Conservation (phyloP, 352 stramenopile species). For the Phytophthora syringae region DNA sequence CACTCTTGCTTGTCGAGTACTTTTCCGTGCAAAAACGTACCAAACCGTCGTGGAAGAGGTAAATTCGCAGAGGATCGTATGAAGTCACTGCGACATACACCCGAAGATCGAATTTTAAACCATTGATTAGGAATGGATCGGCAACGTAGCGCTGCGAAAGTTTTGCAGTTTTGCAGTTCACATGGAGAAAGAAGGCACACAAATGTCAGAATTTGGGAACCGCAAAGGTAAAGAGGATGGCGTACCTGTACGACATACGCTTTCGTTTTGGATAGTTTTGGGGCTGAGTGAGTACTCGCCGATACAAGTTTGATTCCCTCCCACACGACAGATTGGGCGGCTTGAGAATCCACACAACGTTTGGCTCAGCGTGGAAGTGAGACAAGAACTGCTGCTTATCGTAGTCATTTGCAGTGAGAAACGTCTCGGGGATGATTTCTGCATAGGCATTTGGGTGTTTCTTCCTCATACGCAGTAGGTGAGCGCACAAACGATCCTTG, state of each 20-base stretch:
- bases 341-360: conserved; percentile 82
- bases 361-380: conserved; percentile 50
- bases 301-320: conserved; percentile 76
- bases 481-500: conserved; percentile 72
- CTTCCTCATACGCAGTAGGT: conserved; percentile 71
- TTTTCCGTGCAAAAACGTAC: conserved; percentile 89
- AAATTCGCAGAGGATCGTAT: conserved; percentile 85
- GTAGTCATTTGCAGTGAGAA: conserved; percentile 73
- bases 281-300: conserved; percentile 38
- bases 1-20: conserved; percentile 68
- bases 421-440: conserved; percentile 76
- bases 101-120: conserved; percentile 92
- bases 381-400: conserved; percentile 68
- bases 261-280: conserved; percentile 77
- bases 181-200: neutral
- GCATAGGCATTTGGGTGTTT: conserved; percentile 56
- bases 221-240: conserved; percentile 21
- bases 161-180: neutral
- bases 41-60: conserved; percentile 88
- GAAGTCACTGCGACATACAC: conserved; percentile 92
- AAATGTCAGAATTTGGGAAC: neutral
- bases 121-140: conserved; percentile 87
- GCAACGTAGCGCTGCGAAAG: conserved; percentile 75
- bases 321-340: conserved; percentile 80
- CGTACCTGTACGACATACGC: conserved; percentile 62